phyloP scores from a whole-genome alignment of 2,329 filamentous ascomycete genomes.

The Podosphaera xanthii region DNA sequence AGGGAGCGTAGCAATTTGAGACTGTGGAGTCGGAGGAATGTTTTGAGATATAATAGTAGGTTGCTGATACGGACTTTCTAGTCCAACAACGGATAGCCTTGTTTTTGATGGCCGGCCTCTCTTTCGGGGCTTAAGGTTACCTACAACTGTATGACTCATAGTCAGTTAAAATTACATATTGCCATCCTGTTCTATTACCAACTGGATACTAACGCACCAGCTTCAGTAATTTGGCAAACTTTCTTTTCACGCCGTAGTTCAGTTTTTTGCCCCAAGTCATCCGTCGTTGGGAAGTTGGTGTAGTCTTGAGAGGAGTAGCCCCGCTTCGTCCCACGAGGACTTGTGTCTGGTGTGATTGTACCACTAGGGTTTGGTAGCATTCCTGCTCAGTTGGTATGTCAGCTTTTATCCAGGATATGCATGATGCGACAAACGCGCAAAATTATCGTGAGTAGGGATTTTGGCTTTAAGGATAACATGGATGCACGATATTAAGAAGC shows the following conservation, averaged over 20 bases:
- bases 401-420: constrained; percentile 2
- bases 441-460: too few relatives aligned
- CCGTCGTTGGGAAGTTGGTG: constrained; percentile 28
- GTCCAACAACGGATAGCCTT: constrained; percentile 23
- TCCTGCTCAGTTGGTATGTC: constrained; percentile 10
- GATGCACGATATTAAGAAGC: constrained; percentile 7
- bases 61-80: constrained; percentile 33
- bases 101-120: constrained; percentile 17
- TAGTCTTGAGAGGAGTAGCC: constrained; percentile 45
- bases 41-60: constrained; percentile 23
- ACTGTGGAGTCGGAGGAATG: constrained; percentile 29
- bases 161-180: constrained; percentile 7
- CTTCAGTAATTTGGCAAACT: neutral
- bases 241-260: constrained; percentile 22
- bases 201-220: constrained; percentile 10
- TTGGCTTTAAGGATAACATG: too few relatives aligned
- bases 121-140: constrained; percentile 20
- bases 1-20: constrained; percentile 16
- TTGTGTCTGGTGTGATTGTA: constrained; percentile 27
- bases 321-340: constrained; percentile 52
- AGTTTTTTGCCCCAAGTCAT: constrained; percentile 50
- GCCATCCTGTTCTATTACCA: constrained; percentile 10
- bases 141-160: constrained; percentile 14
- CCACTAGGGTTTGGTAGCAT: constrained; percentile 15
- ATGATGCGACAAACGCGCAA: constrained; percentile 5